Conservation (phyloP, 495 filamentous ascomycete species). For the Chaetomium fimeti region DNA sequence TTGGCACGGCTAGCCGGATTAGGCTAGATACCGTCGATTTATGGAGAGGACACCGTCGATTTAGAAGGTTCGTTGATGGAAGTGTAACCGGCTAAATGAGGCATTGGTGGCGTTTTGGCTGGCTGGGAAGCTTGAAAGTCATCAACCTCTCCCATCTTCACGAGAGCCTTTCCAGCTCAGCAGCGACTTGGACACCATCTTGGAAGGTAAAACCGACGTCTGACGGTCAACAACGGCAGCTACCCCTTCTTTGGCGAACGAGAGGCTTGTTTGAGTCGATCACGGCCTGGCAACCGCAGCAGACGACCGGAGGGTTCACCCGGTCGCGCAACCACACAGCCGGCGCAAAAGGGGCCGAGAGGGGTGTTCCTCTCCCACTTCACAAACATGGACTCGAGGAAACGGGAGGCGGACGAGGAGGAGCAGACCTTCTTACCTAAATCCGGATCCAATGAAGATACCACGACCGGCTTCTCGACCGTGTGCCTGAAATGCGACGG, state of each 20-base stretch:
- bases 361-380: background rate
- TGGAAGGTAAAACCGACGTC: background rate
- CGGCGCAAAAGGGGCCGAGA: background rate
- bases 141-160: background rate
- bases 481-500: slow-evolving; percentile 19
- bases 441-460: slow-evolving; percentile 1
- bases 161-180: background rate
- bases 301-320: background rate
- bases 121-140: background rate
- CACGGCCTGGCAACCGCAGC: background rate
- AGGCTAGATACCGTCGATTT: too few relatives aligned
- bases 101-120: background rate
- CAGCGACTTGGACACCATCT: background rate
- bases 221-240: background rate
- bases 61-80: too few relatives aligned
- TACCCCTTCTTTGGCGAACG: background rate
- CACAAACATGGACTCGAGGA: background rate
- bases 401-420: slow-evolving; percentile 29
- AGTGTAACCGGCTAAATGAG: slow-evolving; percentile 7
- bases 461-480: slow-evolving; percentile 5
- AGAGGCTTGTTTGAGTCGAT: background rate
- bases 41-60: too few relatives aligned
- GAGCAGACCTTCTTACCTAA: slow-evolving; percentile 36
- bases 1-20: too few relatives aligned
- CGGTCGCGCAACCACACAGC: background rate